Base-by-base conservation (phyloP, 805 yeast genomes). In the Isabelozyma heimii region DNA sequence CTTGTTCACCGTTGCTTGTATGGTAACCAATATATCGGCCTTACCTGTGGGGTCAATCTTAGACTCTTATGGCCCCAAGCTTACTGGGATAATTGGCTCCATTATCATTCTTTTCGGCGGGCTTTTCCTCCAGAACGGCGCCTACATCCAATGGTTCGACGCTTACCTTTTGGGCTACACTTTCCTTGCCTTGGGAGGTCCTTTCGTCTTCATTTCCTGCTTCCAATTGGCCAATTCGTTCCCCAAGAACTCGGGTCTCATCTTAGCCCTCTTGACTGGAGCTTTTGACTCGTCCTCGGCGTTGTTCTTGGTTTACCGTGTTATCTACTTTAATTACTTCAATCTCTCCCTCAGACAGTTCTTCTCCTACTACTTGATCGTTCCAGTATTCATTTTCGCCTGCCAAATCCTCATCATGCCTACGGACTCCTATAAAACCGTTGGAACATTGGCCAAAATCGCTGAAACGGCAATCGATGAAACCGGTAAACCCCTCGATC, bases 331-430 rank as follows among this genome's bases (percentile, higher is more conserved):
- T 51, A 65, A 66, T 46, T 50, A 73, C 44, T 46, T 62, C 13
- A 52, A 66, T 33, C 56, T 86, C 20, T 58, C 82, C 0, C 60
- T 90, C 9, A 62, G 73, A 16, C 70, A 63, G 38, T 91, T 91
- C 65, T 92, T 92, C 72, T 65, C 76, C 12, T 59, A 65, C 51
- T 91, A 88, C 66, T 63, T 89, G 58, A 58, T 82, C 7, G 94
- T 91, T 6, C 98, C 98, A 0, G 47, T 82, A 0, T 91, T 90
- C 64, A 89, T 91, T 39, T 65, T 87, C 12, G 26, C 83, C 2
- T 88, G 92, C 57, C 96, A 91, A 67, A 30, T 85, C 13, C 74
- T 83, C 35, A 72, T 92, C 20, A 90, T 91, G 97, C 97, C 97
- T 8, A 67, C 64, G 5, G 81, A 82, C 40, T 82, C 90, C 2